Conservation (phyloP, 805 yeast genomes). For the Saturnispora sanitii region DNA sequence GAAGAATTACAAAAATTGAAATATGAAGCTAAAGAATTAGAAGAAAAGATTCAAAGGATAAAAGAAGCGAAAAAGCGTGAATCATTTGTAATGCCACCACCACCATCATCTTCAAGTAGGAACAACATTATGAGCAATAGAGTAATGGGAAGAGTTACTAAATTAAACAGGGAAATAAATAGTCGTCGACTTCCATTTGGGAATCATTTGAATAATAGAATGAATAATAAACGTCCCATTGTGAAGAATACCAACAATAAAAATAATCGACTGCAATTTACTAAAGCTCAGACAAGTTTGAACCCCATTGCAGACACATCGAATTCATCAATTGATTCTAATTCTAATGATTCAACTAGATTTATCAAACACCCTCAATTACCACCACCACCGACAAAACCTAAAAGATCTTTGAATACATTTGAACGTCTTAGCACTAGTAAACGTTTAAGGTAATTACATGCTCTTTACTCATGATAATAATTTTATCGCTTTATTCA, state of each 20-base stretch:
- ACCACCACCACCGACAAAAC: neutral
- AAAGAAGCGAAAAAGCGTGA: slow-evolving; percentile 11
- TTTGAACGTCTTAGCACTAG: slow-evolving; percentile 18
- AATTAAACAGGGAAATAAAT: no score
- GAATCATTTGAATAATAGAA: slow-evolving; percentile 3
- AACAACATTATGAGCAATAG: no score
- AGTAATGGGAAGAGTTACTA: no score
- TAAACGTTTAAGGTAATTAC: slow-evolving; percentile 17
- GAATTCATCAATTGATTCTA: slow-evolving; percentile 9
- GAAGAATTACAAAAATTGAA: slow-evolving; percentile 15
- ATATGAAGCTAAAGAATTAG: slow-evolving; percentile 14
- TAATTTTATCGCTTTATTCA: no score
- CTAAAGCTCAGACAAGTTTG: slow-evolving; percentile 8
- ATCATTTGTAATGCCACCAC: slow-evolving; percentile 20
- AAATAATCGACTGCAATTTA: slow-evolving; percentile 4
- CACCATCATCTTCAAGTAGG: slow-evolving; percentile 10
- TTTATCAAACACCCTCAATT: neutral
- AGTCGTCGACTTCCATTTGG: no score
- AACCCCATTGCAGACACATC: slow-evolving; percentile 1
- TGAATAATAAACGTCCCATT: neutral
- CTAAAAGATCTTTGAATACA: neutral
- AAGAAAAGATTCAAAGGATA: slow-evolving; percentile 11
- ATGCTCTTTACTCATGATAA: no score
- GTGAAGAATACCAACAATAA: neutral
- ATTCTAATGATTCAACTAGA: slow-evolving; percentile 5